Evolutionary conservation across 768 basidiomycete genomes (phyloP).

Genomic region (Naganishia antarctica): DNA sequence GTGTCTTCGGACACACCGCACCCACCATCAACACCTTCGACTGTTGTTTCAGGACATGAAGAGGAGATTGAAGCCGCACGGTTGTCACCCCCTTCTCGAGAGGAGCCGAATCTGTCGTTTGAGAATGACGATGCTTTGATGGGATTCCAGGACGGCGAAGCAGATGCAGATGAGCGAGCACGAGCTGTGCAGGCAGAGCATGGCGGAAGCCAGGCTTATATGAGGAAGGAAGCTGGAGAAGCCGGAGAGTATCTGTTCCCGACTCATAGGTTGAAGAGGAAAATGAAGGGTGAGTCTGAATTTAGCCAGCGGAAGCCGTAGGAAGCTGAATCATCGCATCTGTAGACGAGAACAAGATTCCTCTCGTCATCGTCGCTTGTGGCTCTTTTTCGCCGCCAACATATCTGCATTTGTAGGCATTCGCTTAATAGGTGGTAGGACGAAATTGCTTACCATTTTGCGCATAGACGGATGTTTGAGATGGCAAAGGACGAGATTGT

Average conservation of each 20-base stretch:
- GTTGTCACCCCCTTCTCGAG: background rate
- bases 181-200: constrained; percentile 42
- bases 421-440: no score
- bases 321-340: background rate
- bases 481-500: constrained; percentile 93
- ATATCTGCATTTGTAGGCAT: constrained; percentile 70
- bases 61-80: constrained; percentile 17
- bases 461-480: constrained; percentile 86
- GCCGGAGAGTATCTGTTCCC: constrained; percentile 50
- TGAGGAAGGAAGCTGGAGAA: constrained; percentile 36
- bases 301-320: background rate
- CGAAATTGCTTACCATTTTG: no score
- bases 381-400: constrained; percentile 97
- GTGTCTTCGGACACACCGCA: background rate
- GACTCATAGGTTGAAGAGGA: constrained; percentile 43
- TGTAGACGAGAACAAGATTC: constrained; percentile 24
- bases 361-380: constrained; percentile 64
- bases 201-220: constrained; percentile 40
- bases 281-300: constrained; percentile 47
- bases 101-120: background rate
- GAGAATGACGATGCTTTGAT: constrained; percentile 36
- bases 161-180: constrained; percentile 49
- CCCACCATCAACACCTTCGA: constrained; percentile 6
- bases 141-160: constrained; percentile 47
- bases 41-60: constrained; percentile 10